A percentile compares a stretch with the other conserved stretches of the same genome.
Conservation (phyloP, 1,284 basidiomycete genomes). For the Schizophyllum commune region DNA sequence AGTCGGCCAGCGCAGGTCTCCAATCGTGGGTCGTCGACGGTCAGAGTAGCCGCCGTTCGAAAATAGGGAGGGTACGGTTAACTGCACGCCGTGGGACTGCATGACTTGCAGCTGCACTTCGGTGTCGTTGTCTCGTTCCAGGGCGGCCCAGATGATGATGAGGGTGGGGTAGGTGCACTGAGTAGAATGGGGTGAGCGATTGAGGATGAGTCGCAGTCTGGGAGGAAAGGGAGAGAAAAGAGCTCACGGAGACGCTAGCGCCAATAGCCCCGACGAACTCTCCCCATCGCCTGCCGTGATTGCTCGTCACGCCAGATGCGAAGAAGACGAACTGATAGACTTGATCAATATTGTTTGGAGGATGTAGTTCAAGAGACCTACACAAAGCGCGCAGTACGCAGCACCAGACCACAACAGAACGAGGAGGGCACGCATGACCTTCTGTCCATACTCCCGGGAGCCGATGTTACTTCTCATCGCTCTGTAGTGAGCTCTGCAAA, state of each 20-base stretch:
- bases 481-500: constrained; percentile 7
- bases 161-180: constrained; percentile 11
- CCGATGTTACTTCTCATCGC: constrained; percentile 10
- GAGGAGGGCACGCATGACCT: constrained; percentile 8
- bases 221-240: no score
- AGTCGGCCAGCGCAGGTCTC: no score
- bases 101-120: not conserved
- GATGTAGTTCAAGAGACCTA: no score
- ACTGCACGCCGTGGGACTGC: not conserved
- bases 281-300: not conserved
- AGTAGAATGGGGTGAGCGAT: no score
- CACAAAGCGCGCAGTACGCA: constrained; percentile 11
- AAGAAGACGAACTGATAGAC: not conserved
- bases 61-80: not conserved
- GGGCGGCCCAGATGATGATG: constrained; percentile 10
- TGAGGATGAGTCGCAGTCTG: no score
- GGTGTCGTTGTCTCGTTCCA: not conserved
- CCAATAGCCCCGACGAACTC: not conserved
- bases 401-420: constrained; percentile 9
- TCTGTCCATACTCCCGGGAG: not conserved
- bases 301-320: not conserved
- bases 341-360: no score
- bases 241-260: not conserved
- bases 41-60: not conserved
- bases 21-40: not conserved